These are phyloP conservation scores for Phytophthora lateralis DNA, from an alignment of 352 stramenopile species.

Conservation along the genomic window DNA sequence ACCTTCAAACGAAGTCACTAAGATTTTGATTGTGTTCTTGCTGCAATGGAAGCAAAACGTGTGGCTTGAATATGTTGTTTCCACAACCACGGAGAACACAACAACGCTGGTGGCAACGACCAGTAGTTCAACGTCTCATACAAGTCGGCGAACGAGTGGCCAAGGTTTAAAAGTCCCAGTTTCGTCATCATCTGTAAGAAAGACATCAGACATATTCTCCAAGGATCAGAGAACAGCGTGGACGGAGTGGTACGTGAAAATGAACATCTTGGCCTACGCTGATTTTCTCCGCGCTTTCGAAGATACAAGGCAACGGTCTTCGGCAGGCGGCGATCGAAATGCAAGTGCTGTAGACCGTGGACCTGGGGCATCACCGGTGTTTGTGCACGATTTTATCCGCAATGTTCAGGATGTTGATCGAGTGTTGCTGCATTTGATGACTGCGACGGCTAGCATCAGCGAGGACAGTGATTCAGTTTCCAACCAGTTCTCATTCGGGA, in stretches of 20 bases:
- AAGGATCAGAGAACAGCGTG: constrained; percentile 53
- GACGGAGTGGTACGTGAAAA: constrained; percentile 87
- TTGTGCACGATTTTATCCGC: constrained; percentile 82
- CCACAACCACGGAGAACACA: constrained; percentile 61
- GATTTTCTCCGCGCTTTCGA: constrained; percentile 88
- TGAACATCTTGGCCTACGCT: constrained; percentile 82
- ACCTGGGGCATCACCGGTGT: constrained; percentile 38
- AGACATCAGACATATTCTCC: constrained; percentile 36
- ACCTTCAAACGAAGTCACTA: constrained; percentile 45
- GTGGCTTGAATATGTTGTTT: constrained; percentile 89
- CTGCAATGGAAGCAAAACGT: constrained; percentile 90
- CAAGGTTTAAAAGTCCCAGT: constrained; percentile 28
- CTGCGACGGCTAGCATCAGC: constrained; percentile 53
- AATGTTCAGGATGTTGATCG: constrained; percentile 89
- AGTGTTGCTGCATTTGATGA: constrained; percentile 86
- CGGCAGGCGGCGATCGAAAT: constrained; percentile 9
- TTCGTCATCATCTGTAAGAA: constrained; percentile 32
- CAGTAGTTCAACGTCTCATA: constrained; percentile 7
- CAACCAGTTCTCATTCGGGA: constrained; percentile 79
- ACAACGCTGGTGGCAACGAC: constrained; percentile 6
- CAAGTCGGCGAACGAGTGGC: constrained; percentile 25
- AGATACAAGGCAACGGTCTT: constrained; percentile 50
- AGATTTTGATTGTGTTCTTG: constrained; percentile 83
- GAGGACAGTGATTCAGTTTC: constrained; percentile 49
- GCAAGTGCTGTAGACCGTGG: constrained; percentile 9